Base-by-base conservation (phyloP, 73 alveolate genomes). In the Blepharisma stoltei region DNA sequence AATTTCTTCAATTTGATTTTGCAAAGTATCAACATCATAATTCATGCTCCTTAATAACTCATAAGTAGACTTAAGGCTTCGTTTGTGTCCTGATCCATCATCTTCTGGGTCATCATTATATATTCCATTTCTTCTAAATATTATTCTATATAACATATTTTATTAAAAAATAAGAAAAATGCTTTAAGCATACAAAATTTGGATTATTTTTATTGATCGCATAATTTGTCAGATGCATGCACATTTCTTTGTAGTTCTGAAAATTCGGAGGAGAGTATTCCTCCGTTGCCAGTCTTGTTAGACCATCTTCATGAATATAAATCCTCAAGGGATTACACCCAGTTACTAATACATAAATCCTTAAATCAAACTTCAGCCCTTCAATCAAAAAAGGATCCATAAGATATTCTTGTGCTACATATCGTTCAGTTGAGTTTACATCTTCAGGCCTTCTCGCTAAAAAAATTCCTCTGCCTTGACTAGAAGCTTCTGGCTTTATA, bases 251-350 rank as follows among this genome's bases (percentile, higher is more conserved):
- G 73, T 86, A 68, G 67, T 89, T 92, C 38, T 77, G 89, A 6
- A 78, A 80, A 7, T 75, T 78, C 7, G 99, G 97, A 49, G 83
- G 80, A 44, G 77, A 81, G 80, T 94, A 97, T 49, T 90, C 96
- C 6, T 85, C 98, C 32, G 97, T 88, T 69, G 98, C 88, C 76
- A 96, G 88, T 38, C 99, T 87, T 7, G 97, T 98, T 49, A 96
- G 87, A 5, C 99, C 99, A 80, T 96, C 99, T 73, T 91, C 79
- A 86, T 95, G 93, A 43, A 97, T 78, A 80, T 86, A 97, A 6
- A 95, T 95, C 69, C 87, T 70, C 45, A 93, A 70, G 18, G 99
- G 99, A 27, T 92, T 87, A 27, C 91, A 85, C 9, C 97, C 91
- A 11, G 96, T 89, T 18, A 96, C 92, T 4, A 97, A 87, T 11